These are phyloP conservation scores for Pinus taeda DNA, from an alignment of 75 land plant genomes.

Conservation along the genomic window DNA sequence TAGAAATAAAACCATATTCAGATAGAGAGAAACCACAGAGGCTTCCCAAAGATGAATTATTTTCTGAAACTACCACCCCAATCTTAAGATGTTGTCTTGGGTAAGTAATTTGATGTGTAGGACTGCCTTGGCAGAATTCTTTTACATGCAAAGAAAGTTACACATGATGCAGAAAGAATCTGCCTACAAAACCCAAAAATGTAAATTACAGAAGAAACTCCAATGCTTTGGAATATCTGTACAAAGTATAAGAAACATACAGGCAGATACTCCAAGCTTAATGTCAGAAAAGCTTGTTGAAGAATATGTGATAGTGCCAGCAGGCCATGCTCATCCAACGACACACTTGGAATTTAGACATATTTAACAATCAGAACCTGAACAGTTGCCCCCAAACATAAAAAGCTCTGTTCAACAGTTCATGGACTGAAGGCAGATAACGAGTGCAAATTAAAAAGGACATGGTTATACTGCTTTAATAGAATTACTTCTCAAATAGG, in stretches of 20 bases:
- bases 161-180: neutral
- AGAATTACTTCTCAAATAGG: conserved; percentile 8
- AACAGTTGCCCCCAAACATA: neutral
- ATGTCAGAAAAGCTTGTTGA: neutral
- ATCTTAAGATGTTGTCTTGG: neutral
- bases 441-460: neutral
- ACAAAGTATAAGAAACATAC: neutral
- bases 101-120: neutral
- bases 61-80: neutral
- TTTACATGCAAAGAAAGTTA: conserved; percentile 1
- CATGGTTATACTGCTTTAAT: neutral
- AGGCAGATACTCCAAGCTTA: neutral
- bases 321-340: neutral
- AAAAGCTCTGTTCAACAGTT: neutral
- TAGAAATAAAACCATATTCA: neutral
- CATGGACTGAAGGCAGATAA: neutral
- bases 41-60: neutral
- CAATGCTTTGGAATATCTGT: neutral
- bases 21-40: neutral
- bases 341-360: neutral
- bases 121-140: conserved; percentile 2
- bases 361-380: neutral
- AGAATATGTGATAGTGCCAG: neutral
- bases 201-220: conserved; percentile 1
- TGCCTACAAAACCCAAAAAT: neutral